These are phyloP conservation scores for Harringtonia lauricola DNA, from an alignment of 2,329 filamentous ascomycete species.

Conservation along the genomic window DNA sequence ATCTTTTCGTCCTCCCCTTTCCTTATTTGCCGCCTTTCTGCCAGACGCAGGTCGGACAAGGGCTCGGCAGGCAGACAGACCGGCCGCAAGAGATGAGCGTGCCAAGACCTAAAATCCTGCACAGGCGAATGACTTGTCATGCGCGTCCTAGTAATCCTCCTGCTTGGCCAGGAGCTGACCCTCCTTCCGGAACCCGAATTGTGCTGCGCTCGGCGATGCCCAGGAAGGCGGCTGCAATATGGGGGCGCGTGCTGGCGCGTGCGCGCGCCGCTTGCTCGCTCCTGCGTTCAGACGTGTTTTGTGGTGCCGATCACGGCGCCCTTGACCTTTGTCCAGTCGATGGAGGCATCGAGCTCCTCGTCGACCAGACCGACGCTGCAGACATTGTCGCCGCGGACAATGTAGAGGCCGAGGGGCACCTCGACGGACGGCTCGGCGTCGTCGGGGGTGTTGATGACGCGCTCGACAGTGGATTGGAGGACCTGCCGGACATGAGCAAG, in stretches of 20 bases:
- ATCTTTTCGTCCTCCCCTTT: not conserved
- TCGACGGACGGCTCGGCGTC: slow-evolving; percentile 72
- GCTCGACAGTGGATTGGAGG: slow-evolving; percentile 71
- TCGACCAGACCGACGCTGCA: slow-evolving; percentile 83
- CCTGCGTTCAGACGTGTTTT: slow-evolving; percentile 50
- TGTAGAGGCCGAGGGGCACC: slow-evolving; percentile 76
- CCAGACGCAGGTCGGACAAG: too few relatives aligned
- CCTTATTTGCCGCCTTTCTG: not conserved
- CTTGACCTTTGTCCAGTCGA: slow-evolving; percentile 86
- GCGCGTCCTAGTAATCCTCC: too few relatives aligned
- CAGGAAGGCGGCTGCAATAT: too few relatives aligned
- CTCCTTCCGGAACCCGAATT: too few relatives aligned
- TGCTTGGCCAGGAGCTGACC: too few relatives aligned
- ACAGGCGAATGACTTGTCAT: too few relatives aligned
- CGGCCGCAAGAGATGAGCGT: too few relatives aligned
- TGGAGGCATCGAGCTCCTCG: slow-evolving; percentile 76
- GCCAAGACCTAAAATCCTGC: too few relatives aligned
- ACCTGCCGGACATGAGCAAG: slow-evolving; percentile 63
- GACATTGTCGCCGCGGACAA: slow-evolving; percentile 91
- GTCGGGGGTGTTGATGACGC: slow-evolving; percentile 78
- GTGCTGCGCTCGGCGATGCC: too few relatives aligned
- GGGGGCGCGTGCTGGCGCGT: too few relatives aligned
- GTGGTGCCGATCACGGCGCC: slow-evolving; percentile 74
- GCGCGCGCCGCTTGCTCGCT: too few relatives aligned
- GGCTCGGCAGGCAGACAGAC: too few relatives aligned